Percentiles rank a stretch among this genome's conserved stretches.
Evolutionary conservation across 805 yeast genomes (phyloP).

Genomic region (Danielia reshetovae): DNA sequence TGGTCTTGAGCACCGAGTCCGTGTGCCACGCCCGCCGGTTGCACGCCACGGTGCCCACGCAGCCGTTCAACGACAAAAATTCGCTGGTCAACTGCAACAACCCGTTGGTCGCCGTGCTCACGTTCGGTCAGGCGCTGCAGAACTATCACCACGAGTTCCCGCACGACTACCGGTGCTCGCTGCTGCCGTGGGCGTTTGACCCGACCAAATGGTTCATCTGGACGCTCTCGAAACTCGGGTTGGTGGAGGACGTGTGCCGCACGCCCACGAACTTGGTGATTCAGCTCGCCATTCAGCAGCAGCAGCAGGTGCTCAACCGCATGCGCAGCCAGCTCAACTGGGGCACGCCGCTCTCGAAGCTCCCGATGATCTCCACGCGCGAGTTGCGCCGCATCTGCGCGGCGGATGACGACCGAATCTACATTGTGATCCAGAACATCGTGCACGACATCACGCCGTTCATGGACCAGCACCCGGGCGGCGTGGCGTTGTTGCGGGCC

Average conservation of each 20-base stretch:
- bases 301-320: slow-evolving; percentile 74
- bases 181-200: slow-evolving; percentile 71
- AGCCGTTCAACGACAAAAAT: slow-evolving; percentile 50
- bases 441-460: slow-evolving; percentile 93
- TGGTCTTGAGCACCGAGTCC: slow-evolving; percentile 73
- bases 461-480: slow-evolving; percentile 93
- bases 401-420: slow-evolving; percentile 45
- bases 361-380: slow-evolving; percentile 59
- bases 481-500: slow-evolving; percentile 68
- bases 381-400: slow-evolving; percentile 42
- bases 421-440: slow-evolving; percentile 83
- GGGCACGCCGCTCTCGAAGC: slow-evolving; percentile 89
- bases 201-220: slow-evolving; percentile 80
- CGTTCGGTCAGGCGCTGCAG: slow-evolving; percentile 89
- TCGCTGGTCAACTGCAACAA: slow-evolving; percentile 65
- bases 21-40: slow-evolving; percentile 64
- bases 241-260: slow-evolving; percentile 55
- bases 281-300: slow-evolving; percentile 52
- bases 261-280: slow-evolving; percentile 70
- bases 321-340: slow-evolving; percentile 78
- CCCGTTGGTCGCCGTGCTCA: slow-evolving; percentile 56
- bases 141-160: slow-evolving; percentile 97
- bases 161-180: slow-evolving; percentile 77
- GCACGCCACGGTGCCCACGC: slow-evolving; percentile 63
- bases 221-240: slow-evolving; percentile 47